Evolutionary conservation across 495 filamentous ascomycete genomes (phyloP).

Genomic region (Glonium stellatum): DNA sequence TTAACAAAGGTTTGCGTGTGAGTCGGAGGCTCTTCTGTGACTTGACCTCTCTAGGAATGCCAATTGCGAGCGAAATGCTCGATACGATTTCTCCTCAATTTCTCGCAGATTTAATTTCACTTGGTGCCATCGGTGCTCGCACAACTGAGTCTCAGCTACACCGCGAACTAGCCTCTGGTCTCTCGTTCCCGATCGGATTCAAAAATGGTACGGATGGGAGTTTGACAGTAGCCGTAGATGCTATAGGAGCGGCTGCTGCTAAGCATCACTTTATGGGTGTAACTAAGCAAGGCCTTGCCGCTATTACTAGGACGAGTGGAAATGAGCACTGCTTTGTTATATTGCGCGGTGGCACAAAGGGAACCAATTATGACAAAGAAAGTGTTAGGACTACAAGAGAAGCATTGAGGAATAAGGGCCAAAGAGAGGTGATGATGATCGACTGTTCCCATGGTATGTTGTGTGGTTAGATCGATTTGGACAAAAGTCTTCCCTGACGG

Average conservation of each 20-base stretch:
- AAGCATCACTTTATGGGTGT: slow-evolving; percentile 98
- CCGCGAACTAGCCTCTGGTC: slow-evolving; percentile 89
- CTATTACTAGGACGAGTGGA: slow-evolving; percentile 84
- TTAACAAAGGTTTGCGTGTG: slow-evolving; percentile 95
- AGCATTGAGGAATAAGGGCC: slow-evolving; percentile 73
- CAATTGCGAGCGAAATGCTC: slow-evolving; percentile 94
- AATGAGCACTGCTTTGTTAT: slow-evolving; percentile 98
- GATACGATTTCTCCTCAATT: slow-evolving; percentile 98
- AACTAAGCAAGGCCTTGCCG: slow-evolving; percentile 95
- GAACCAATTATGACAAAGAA: slow-evolving; percentile 90
- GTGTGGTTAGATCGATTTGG: not conserved
- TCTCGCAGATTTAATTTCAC: slow-evolving; percentile 87
- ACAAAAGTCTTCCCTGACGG: not conserved
- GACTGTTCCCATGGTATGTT: slow-evolving; percentile 85
- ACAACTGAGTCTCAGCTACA: slow-evolving; percentile 98
- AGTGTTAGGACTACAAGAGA: slow-evolving; percentile 73
- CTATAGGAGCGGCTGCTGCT: slow-evolving; percentile 82
- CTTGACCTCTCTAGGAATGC: slow-evolving; percentile 76
- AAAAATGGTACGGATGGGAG: slow-evolving; percentile 99
- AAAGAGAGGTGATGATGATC: slow-evolving; percentile 89
- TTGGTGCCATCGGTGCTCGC: slow-evolving; percentile 90
- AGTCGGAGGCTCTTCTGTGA: slow-evolving; percentile 85
- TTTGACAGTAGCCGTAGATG: slow-evolving; percentile 89
- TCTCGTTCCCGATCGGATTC: slow-evolving; percentile 97
- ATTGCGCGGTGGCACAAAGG: slow-evolving; percentile 79